Evolutionary conservation across 2,329 filamentous ascomycete genomes (phyloP), one percentile per base, ranked within the genome.

Genomic region (Drechmeria coniospora): DNA sequence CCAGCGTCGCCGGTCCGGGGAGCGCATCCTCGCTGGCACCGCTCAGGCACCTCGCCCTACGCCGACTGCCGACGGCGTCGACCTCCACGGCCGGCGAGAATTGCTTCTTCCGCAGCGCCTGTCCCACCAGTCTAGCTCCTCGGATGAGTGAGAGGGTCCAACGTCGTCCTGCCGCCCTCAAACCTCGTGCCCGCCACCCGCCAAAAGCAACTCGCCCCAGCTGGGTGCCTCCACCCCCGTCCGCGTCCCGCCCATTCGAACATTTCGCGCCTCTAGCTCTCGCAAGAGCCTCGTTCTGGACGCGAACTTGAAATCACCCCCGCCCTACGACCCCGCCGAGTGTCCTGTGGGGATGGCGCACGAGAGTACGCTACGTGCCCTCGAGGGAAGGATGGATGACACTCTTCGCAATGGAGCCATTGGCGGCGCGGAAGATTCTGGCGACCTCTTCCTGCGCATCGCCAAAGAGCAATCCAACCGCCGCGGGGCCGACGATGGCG

Each of bases 361-460:
- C 33, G 64, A 71, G 33, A 54, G 56, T 32, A 60, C 65, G 3
- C 47, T 68, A 25, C 57, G 62, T 20, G 61, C 60, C 20, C 50
- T 69, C 15, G 67, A 72, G 36, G 65, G 61, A 21, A 42, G 42
- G 32, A 16, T 39, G 25, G 36, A 42, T 15, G 38, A 46, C 14
- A 36, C 49, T 10, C 26, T 48, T 36, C 37, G 48, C 40, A 35
- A 50, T 41, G 25, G 44, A 41, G 32, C 40, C 8, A 9, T n/a
- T 5, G 10, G 20, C 20, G 43, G 64, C 27, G 52, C 49, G 23
- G 68, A 73, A 29, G 68, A 70, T 36, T 65, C 59, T 4, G 65
- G 64, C 21, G 68, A 74, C 36, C 52, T 73, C 22, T 74, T 73
- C 36, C 57, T 74, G 33, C 63, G 56, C 29, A 72, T 74, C 33